Percentiles rank a stretch among this genome's conserved stretches.
Conservation (phyloP, 495 filamentous ascomycete genomes). For the Lindgomyces ingoldianus region DNA sequence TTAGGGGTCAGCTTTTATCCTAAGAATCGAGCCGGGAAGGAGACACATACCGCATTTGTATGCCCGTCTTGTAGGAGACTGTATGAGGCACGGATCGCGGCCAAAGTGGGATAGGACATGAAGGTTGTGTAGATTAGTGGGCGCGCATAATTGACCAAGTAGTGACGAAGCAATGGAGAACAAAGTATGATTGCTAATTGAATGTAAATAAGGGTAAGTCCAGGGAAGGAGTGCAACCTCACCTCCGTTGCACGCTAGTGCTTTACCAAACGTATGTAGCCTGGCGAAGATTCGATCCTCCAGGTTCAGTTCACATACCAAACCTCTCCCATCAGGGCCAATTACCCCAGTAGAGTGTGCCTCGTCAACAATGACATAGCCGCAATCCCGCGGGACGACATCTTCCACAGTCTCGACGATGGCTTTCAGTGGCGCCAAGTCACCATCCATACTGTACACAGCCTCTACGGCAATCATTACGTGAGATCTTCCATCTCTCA, state of each 20-base stretch:
- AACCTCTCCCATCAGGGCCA: conserved; percentile 62
- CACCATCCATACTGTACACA: conserved; percentile 87
- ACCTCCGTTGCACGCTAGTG: conserved; percentile 72
- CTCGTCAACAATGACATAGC: conserved; percentile 75
- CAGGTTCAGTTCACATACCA: conserved; percentile 67
- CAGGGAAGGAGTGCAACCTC: conserved; percentile 31
- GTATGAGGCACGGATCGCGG: conserved; percentile 54
- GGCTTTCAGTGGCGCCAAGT: conserved; percentile 63
- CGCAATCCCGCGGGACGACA: conserved; percentile 59
- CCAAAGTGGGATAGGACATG: conserved; percentile 57
- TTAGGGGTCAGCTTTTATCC: not conserved
- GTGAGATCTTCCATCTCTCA: conserved; percentile 48
- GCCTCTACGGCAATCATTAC: conserved; percentile 71
- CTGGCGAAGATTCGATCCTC: conserved; percentile 67
- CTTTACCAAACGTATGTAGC: conserved; percentile 77
- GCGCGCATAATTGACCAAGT: conserved; percentile 65
- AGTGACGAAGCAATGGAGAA: conserved; percentile 51
- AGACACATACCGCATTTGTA: conserved; percentile 43
- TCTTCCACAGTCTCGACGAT: conserved; percentile 60
- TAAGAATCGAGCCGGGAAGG: not conserved
- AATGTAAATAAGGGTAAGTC: conserved; percentile 30
- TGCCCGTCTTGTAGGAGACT: conserved; percentile 50
- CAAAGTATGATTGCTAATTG: conserved; percentile 47
- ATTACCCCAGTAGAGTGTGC: conserved; percentile 73
- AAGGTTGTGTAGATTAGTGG: conserved; percentile 63